Base-by-base conservation (phyloP, 164 flowering plant genomes). In the Macadamia tetraphylla region DNA sequence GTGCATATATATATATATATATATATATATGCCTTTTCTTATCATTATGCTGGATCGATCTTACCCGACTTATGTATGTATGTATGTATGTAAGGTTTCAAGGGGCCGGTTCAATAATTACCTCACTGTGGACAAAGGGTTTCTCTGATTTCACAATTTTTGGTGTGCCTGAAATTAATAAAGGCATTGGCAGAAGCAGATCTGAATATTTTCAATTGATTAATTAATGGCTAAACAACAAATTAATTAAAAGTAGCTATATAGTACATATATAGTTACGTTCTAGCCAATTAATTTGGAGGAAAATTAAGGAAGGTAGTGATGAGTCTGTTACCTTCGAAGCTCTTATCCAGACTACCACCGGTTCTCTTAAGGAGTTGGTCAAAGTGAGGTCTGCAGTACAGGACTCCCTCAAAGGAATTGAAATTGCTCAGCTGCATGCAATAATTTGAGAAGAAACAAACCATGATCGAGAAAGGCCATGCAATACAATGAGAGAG, bases 301-400 rank as follows among this genome's bases (percentile, higher is more conserved):
- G 23, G 23, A 23, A 23, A 23, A 23, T 23, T 23, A 23, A 23
- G 23, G 23, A 23, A 23, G 18, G 1, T 17, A 44, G 43, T 13
- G 7, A n/a, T 9, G 35, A n/a, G 52, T 58, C 12, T 32, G 9
- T 51, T 75, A 86, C 91, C 92, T 77, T 87, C 89, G 69, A 87
- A 87, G 76, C 89, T 87, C 65, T 87, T 86, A 61, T 85, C 87
- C 40, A 87, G 80, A 48, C 92, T 87, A 58, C 89, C 92, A 58
- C 89, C 92, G 30, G 92, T 87, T 73, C 82, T 78, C 64, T 87
- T 87, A 80, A 85, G 83, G 29, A 83, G 81, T 68, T 87, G 92
- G 75, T 87, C 92, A 55, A 86, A 87, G 67, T 87, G 92, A 66
- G 92, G 92, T 75, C 86, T 81, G 79, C 89, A 86, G 51, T 86